Evolutionary conservation across 2,329 filamentous ascomycete species (phyloP).

Genomic region (Cytospora leucostoma): DNA sequence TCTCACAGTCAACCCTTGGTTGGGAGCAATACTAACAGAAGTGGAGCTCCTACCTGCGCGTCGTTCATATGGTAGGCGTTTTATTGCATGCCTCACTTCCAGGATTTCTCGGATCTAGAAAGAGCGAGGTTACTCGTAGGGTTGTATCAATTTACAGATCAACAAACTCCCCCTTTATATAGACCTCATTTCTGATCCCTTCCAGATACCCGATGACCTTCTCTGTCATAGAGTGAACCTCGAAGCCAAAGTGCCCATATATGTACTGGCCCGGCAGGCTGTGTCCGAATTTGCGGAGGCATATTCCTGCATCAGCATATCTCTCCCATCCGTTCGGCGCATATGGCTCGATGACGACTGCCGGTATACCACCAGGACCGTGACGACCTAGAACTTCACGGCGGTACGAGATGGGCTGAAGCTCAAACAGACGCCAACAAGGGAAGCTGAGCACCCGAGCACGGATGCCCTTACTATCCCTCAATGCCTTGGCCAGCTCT

Average conservation of each 20-base stretch:
- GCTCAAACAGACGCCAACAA: constrained; percentile 40
- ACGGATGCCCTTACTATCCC: constrained; percentile 34
- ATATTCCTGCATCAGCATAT: constrained; percentile 54
- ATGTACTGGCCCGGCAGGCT: constrained; percentile 51
- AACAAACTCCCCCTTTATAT: constrained; percentile 20
- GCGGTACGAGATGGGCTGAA: constrained; percentile 38
- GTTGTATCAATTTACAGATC: constrained; percentile 1
- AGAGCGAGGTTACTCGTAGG: too few relatives aligned
- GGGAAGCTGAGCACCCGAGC: constrained; percentile 42
- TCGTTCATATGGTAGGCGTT: too few relatives aligned
- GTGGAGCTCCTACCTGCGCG: too few relatives aligned
- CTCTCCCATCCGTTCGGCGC: constrained; percentile 56
- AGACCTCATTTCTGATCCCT: constrained; percentile 7
- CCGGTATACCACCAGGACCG: constrained; percentile 35
- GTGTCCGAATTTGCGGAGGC: constrained; percentile 52
- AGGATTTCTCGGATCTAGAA: too few relatives aligned
- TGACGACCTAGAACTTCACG: constrained; percentile 43
- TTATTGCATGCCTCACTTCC: too few relatives aligned
- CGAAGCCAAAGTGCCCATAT: constrained; percentile 56
- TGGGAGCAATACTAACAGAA: too few relatives aligned
- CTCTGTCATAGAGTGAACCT: constrained; percentile 30
- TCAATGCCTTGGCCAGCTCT: constrained; percentile 41
- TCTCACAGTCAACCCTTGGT: too few relatives aligned
- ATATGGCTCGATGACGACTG: constrained; percentile 55
- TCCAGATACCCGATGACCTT: constrained; percentile 8